phyloP scores from a whole-genome alignment of 2,329 filamentous ascomycete genomes.

The Colletotrichum chlorophyti region DNA sequence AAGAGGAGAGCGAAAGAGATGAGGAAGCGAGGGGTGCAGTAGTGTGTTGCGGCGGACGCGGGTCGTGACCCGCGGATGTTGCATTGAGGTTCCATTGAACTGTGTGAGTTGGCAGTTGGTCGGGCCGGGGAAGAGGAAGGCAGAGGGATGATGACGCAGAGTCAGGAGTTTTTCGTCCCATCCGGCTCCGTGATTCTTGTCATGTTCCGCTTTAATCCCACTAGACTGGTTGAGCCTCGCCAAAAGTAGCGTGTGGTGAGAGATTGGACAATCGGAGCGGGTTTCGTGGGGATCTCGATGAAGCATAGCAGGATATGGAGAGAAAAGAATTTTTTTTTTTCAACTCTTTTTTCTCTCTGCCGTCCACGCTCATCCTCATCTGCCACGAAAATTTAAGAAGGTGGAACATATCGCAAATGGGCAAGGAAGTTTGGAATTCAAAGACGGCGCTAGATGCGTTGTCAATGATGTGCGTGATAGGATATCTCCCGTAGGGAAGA shows the following conservation, averaged over 20 bases:
- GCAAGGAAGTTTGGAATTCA: constrained; percentile 11
- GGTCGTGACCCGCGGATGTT: constrained; percentile 20
- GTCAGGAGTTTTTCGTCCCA: neutral
- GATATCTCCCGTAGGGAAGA: constrained; percentile 29
- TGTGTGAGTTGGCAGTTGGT: constrained; percentile 20
- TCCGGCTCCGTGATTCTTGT: neutral
- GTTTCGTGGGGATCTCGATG: constrained; percentile 26
- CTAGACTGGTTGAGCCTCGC: too few relatives aligned
- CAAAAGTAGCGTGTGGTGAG: neutral
- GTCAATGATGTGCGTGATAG: constrained; percentile 28
- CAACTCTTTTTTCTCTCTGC: neutral
- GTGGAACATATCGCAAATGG: constrained; percentile 10
- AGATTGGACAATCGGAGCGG: constrained; percentile 4
- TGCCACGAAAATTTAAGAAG: too few relatives aligned
- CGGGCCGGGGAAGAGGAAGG: neutral
- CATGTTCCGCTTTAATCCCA: too few relatives aligned
- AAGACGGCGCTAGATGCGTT: constrained; percentile 27
- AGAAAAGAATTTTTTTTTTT: neutral
- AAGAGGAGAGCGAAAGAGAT: neutral
- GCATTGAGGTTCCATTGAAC: constrained; percentile 12
- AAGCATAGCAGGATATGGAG: too few relatives aligned
- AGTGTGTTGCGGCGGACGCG: constrained; percentile 12
- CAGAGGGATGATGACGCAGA: constrained; percentile 8
- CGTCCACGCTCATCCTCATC: too few relatives aligned
- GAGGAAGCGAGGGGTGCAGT: constrained; percentile 2